Evolutionary conservation across 2,329 filamentous ascomycete genomes (phyloP), one percentile per base, ranked within the genome.

Genomic region (Botrytis porri): DNA sequence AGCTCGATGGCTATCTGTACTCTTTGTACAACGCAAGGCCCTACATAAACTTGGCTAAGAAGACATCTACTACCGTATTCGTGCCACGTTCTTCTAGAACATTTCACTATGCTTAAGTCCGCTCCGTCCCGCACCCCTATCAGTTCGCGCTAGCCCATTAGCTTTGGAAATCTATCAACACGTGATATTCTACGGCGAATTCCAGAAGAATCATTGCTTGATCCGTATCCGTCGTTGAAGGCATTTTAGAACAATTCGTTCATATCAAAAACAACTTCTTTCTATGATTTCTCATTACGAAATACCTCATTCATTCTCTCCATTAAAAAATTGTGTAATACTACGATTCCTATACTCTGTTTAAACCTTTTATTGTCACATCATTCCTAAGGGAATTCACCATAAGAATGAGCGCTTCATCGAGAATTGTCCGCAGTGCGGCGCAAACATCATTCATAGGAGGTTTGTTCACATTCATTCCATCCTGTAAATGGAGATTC

Each of bases 351-450:
- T 32, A 51, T 59, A 66, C 29, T 61, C 54, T 29, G 16, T 72
- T 69, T 41, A 72, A 54, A 69, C n/a, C 45, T 64, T 66, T 32
- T 32, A 32, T 60, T 59, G 41, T 63, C 61, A 57, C 18, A 69
- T 69, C 32, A 35, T 62, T 51, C 20, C 45, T 29, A 14, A 70
- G 59, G 45, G 48, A 37, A 63, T 54, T 70, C 60, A 43, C 71
- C 65, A 70, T 41, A 43, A 59, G 25, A 48, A 82, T 82, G 80
- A 82, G 80, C 74, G 77, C 79, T 76, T 80, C 81, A 70, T 79
- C 81, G 41, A 79, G 80, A 78, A 73, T 82, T 54, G 80, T 81
- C 76, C 80, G 80, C 75, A 80, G 75, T 77, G 80, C 80, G 74
- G 78, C 78, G 73, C 80, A 80, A 77, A 75, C 75, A 67, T 77